Evolutionary conservation across 2,329 filamentous ascomycete genomes (phyloP), one percentile per base, ranked within the genome.

Genomic region (Dothidotthia symphoricarpi): DNA sequence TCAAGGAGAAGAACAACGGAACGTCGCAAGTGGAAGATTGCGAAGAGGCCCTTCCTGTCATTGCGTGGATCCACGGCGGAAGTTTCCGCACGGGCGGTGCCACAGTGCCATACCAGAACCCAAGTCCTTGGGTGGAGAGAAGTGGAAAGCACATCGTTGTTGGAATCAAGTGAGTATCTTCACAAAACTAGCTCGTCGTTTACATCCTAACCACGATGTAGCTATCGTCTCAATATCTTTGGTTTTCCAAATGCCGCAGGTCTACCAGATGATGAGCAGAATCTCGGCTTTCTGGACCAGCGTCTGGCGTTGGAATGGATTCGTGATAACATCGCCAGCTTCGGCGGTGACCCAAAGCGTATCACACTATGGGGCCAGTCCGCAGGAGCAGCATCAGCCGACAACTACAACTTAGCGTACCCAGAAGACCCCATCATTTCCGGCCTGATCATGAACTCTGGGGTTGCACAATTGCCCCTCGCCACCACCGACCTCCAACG

Each of bases 371-470:
- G 63, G 59, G 68, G 68, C 3, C 66, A 69, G 24, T 62, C 60
- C 1, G 61, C 66, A 9, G 68, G 67, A 1, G 61, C 62, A 9
- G 55, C 68, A 3, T 56, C 67, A 1, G 69, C 70, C 0, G 74
- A 77, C 45, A 69, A 71, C 51, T 75, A 71, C 61, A 65, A 71
- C 4, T 77, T 75, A 34, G 71, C 75, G 3, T 75, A 72, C 31
- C 48, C 49, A 2, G 39, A 71, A 0, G 72, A 78, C 28, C 73
- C 75, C 5, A 78, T 78, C 16, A 67, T 59, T 4, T 43, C 45
- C 4, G 43, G 49, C 27, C 31, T 56, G 14, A 61, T 63, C 15
- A 49, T 59, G 47, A 41, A 55, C 31, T 60, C 56, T 15, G 56
- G 59, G 9, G 51, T 32, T n/a, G 41, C 53, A 2, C 39, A 47